phyloP scores from a whole-genome alignment of 495 filamentous ascomycete species.

The Ascodesmis nigricans region DNA sequence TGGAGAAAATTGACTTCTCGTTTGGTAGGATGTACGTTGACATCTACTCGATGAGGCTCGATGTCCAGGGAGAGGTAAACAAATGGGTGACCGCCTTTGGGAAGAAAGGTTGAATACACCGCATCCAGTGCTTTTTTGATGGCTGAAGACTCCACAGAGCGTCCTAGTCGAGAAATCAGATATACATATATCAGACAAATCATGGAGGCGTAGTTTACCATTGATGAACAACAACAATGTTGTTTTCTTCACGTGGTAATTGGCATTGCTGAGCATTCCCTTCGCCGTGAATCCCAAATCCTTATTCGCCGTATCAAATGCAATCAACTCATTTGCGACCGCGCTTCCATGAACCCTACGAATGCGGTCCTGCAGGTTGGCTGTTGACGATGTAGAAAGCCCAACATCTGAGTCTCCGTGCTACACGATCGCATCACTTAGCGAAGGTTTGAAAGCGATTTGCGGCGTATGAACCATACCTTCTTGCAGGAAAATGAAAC shows the following conservation, averaged over 20 bases:
- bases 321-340: conserved; percentile 75
- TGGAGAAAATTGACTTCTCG: conserved; percentile 96
- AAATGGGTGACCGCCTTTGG: conserved; percentile 89
- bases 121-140: conserved; percentile 83
- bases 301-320: conserved; percentile 47
- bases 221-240: conserved; percentile 89
- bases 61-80: conserved; percentile 84
- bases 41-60: conserved; percentile 80
- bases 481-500: conserved; percentile 96
- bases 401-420: conserved; percentile 67
- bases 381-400: conserved; percentile 50
- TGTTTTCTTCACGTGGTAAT: conserved; percentile 85
- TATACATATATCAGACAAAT: not conserved
- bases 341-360: conserved; percentile 69
- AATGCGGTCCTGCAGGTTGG: conserved; percentile 58
- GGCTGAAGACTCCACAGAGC: conserved; percentile 78
- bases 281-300: conserved; percentile 65
- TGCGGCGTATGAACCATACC: conserved; percentile 8
- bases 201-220: conserved; percentile 20
- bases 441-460: conserved; percentile 1
- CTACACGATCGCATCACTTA: conserved; percentile 9
- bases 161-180: conserved; percentile 25
- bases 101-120: conserved; percentile 72
- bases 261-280: conserved; percentile 77
- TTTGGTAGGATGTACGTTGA: conserved; percentile 96